phyloP scores from a whole-genome alignment of 805 yeast genomes.

The Suhomyces kilbournensis region DNA sequence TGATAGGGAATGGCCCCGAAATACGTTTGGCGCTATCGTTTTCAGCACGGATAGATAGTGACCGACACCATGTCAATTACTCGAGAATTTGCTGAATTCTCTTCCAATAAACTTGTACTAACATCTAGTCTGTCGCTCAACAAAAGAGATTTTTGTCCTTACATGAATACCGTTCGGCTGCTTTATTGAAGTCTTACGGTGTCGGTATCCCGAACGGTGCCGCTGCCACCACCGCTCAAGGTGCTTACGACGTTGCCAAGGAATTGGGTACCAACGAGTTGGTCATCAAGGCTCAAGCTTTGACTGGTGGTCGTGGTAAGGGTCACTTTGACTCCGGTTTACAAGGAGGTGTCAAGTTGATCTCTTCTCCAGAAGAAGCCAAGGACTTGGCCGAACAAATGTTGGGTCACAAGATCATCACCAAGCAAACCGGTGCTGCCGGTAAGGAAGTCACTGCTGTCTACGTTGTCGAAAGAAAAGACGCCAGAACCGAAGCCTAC shows the following conservation, averaged over 20 bases:
- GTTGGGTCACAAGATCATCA: constrained; percentile 89
- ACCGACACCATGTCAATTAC: not conserved
- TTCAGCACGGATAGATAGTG: not conserved
- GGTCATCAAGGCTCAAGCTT: constrained; percentile 97
- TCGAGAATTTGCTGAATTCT: not conserved
- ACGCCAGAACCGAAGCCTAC: constrained; percentile 92
- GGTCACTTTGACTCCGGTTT: constrained; percentile 95
- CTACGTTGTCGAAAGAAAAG: constrained; percentile 91
- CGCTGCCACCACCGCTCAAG: constrained; percentile 87
- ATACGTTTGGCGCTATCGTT: not conserved
- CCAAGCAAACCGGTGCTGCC: constrained; percentile 96
- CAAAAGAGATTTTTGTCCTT: constrained; percentile 76
- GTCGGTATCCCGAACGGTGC: constrained; percentile 89
- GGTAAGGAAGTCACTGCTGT: constrained; percentile 98
- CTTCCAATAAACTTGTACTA: constrained; percentile 10
- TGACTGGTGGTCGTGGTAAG: constrained; percentile 99
- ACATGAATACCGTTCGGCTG: constrained; percentile 95
- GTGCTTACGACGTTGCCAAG: constrained; percentile 81
- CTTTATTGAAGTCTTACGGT: constrained; percentile 75
- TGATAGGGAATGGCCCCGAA: not conserved
- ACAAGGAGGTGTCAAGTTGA: constrained; percentile 94
- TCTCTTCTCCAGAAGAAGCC: constrained; percentile 82
- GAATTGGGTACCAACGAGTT: constrained; percentile 71
- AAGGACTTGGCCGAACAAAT: constrained; percentile 80
- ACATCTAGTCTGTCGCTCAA: constrained; percentile 25